Evolutionary conservation across 2,329 filamentous ascomycete species (phyloP), one percentile per base, ranked within the genome.

Genomic region (Botrytis porri): DNA sequence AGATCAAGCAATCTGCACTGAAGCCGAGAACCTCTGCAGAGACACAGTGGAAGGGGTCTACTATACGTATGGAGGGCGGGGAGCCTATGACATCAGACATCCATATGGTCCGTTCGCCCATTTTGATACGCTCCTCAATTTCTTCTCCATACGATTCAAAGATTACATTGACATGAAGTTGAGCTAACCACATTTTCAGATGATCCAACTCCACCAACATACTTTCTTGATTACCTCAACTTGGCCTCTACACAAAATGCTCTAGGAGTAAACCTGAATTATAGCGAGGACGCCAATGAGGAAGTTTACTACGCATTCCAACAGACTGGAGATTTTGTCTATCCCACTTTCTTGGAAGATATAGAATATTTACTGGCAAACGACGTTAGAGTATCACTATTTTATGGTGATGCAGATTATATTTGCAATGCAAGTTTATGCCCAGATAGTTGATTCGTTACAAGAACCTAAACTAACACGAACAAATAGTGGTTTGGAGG

Each of bases 301-400:
- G 80, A 81, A 16, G 84, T 90, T 16, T 83, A 78, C 62, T 76
- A 76, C 4, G 84, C 82, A 9, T 88, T 88, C 75, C 77, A 80
- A 14, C 76, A 80, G 51, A 87, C 84, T 1, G 86, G 86, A 51
- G 90, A 92, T 80, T 88, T 88, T 75, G 85, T 89, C 62, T 90
- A 89, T 79, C 87, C 87, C 14, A 88, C 88, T 76, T 87, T 90
- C 81, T 82, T 85, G 37, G 75, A 82, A 78, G 80, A 85, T 73
- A 79, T 86, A 2, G 83, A 85, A 71, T 79, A 82, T 64, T 80
- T 86, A 64, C 82, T 86, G 75, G 82, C 85, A 16, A 84, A 80
- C 0, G 84, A 84, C 74, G 85, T 88, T 8, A 84, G 84, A 32
- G 85, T 90, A 10, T 85, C 74, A 25, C 37, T 90, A 62, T 84